Percentiles rank a stretch among this genome's conserved stretches.
Conservation (phyloP, 2,329 filamentous ascomycete species). For the Aspergillus proliferans region DNA sequence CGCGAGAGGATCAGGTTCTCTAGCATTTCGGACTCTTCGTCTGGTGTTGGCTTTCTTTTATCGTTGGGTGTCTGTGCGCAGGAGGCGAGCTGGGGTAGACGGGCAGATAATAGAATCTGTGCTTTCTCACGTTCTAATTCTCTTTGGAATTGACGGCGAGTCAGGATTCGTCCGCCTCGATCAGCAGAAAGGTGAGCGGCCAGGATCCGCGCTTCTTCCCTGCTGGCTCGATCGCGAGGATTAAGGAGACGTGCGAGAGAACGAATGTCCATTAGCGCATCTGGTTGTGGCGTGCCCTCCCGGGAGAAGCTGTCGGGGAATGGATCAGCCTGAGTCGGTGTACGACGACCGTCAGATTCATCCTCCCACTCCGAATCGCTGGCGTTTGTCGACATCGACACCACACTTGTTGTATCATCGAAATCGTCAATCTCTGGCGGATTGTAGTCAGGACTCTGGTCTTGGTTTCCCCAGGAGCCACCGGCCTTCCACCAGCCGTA, state of each 20-base stretch:
- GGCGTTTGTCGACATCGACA: constrained; percentile 56
- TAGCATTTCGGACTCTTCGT: constrained; percentile 54
- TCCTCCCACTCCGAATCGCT: constrained; percentile 46
- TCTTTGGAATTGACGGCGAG: constrained; percentile 68
- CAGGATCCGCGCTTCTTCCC: constrained; percentile 72
- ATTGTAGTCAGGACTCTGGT: constrained; percentile 72
- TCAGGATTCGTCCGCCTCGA: constrained; percentile 59
- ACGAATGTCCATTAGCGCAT: constrained; percentile 57
- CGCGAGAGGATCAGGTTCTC: constrained; percentile 55
- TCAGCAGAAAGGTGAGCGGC: constrained; percentile 67
- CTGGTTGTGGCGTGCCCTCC: constrained; percentile 50
- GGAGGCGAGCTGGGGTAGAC: constrained; percentile 23
- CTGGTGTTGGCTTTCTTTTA: constrained; percentile 32
- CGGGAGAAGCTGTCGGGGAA: constrained; percentile 42
- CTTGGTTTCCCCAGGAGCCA: constrained; percentile 77
- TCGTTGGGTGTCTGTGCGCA: constrained; percentile 10
- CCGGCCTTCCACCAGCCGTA: constrained; percentile 81
- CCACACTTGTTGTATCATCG: constrained; percentile 71
- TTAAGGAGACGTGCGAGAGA: constrained; percentile 77
- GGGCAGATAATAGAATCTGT: constrained; percentile 55
- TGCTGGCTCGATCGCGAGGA: constrained; percentile 69
- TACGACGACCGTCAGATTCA: constrained; percentile 50
- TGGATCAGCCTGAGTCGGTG: constrained; percentile 66
- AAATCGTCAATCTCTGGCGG: constrained; percentile 48
- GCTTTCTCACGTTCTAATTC: constrained; percentile 64